Conservation (phyloP, 83 land plant species). For the Thuja plicata region DNA sequence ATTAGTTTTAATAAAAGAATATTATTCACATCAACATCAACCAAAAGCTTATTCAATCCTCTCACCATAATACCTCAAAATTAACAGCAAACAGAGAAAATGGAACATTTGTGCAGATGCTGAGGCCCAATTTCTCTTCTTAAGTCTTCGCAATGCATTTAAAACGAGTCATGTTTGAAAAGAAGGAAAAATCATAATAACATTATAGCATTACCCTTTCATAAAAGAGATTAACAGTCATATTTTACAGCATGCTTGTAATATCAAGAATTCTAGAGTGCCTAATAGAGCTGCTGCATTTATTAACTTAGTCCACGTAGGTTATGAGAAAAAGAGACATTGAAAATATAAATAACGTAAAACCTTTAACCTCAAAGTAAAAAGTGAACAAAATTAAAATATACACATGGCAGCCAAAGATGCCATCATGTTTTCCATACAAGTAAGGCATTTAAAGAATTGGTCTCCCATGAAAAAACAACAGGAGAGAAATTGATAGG, state of each 20-base stretch:
- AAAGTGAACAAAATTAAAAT: neutral
- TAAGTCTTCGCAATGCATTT: neutral
- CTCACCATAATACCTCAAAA: neutral
- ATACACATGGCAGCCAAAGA: neutral
- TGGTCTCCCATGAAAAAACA: constrained; percentile 3
- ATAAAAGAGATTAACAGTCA: neutral
- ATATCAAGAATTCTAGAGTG: neutral
- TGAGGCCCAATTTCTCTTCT: neutral
- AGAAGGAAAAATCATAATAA: neutral
- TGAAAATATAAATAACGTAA: neutral
- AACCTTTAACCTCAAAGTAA: neutral
- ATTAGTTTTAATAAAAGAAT: no score
- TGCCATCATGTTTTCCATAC: neutral
- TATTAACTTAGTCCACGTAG: neutral
- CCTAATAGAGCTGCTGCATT: neutral
- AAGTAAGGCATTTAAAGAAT: neutral
- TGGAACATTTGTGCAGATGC: neutral
- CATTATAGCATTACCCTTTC: neutral
- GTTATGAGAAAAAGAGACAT: neutral
- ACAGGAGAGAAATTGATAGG: neutral
- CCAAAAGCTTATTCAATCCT: neutral
- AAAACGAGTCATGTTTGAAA: neutral
- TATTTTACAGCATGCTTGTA: neutral
- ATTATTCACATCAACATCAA: no score
- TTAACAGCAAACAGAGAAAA: neutral